Conservation (phyloP, 2,329 filamentous ascomycete species). For the Claviceps maximensis region DNA sequence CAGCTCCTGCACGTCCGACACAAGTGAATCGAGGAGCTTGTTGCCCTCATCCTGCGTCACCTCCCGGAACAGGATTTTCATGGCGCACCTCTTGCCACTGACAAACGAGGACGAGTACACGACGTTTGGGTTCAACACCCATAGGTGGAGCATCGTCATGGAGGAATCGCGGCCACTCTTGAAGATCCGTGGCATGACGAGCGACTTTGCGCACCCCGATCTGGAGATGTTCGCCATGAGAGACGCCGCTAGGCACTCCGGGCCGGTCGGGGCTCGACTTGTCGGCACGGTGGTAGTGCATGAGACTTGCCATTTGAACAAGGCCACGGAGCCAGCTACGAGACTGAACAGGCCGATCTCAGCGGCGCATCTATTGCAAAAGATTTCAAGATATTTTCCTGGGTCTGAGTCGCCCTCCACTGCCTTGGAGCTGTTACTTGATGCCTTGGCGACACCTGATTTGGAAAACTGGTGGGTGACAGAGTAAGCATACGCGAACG, state of each 20-base stretch:
- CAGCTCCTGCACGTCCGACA: constrained; percentile 46
- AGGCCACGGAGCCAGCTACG: constrained; percentile 30
- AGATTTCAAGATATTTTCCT: constrained; percentile 24
- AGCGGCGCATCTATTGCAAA: constrained; percentile 31
- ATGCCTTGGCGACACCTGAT: constrained; percentile 17
- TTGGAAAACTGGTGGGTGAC: constrained; percentile 23
- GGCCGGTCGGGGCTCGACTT: constrained; percentile 23
- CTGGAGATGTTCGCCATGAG: constrained; percentile 39
- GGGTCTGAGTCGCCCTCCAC: constrained; percentile 10
- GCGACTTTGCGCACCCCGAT: constrained; percentile 44
- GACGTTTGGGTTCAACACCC: constrained; percentile 44
- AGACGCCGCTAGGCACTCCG: constrained; percentile 39
- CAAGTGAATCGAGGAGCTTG: constrained; percentile 34
- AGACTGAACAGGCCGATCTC: constrained; percentile 36
- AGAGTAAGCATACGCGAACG: constrained; percentile 11
- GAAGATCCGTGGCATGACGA: constrained; percentile 27
- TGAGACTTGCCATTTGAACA: constrained; percentile 46
- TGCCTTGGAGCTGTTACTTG: constrained; percentile 17
- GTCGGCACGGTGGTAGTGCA: constrained; percentile 21
- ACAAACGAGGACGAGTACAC: constrained; percentile 32
- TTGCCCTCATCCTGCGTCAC: constrained; percentile 31
- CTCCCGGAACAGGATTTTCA: constrained; percentile 40
- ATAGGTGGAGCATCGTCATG: constrained; percentile 30
- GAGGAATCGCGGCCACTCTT: constrained; percentile 2
- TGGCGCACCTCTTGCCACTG: constrained; percentile 22